Base-by-base conservation (phyloP, 2,329 filamentous ascomycete genomes). In the Fusarium circinatum region DNA sequence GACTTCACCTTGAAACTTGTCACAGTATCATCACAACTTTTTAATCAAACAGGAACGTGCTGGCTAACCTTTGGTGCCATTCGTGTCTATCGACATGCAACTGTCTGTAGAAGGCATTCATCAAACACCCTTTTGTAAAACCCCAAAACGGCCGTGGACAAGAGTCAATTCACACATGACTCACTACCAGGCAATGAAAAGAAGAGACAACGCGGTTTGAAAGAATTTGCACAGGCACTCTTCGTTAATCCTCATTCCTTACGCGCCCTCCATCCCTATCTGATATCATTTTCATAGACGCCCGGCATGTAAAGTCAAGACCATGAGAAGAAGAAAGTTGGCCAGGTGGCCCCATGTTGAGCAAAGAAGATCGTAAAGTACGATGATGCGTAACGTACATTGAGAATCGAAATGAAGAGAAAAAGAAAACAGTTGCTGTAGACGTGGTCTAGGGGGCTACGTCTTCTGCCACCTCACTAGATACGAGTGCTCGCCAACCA, bases 311-410 rank as follows among this genome's bases (percentile, higher is more conserved):
- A 71, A 65, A 71, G 70, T 70, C 58, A 70, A 73, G 65, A 70
- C 67, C 69, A 58, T 66, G 62, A 73, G 62, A 70, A 68, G 41
- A 67, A 70, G 41, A 75, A 76, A 73, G 38, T 38, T 68, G 75
- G 65, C 74, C 75, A 68, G 68, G 60, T 60, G 74, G 74, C 66
- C 74, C 71, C 73, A 69, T 73, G 67, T 76, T 69, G 63, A 71
- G 65, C 61, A 74, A 78, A 77, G 77, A 80, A 78, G 73, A 79
- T 82, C 77, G 79, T 79, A 73, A 78, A 75, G 75, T 80, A 79
- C 76, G 79, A 65, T 74, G 65, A 76, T 71, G 73, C 78, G 78
- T 79, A 82, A 81, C 76, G 75, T 83, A 82, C 80, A 82, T 73
- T 68, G 74, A 81, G 78, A 81, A 82, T 78, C 70, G 78, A 80